A percentile compares a stretch with the other conserved stretches of the same genome.
These are phyloP conservation scores for Avicennia marina DNA, from an alignment of 257 asterid genomes.

Conservation along the genomic window DNA sequence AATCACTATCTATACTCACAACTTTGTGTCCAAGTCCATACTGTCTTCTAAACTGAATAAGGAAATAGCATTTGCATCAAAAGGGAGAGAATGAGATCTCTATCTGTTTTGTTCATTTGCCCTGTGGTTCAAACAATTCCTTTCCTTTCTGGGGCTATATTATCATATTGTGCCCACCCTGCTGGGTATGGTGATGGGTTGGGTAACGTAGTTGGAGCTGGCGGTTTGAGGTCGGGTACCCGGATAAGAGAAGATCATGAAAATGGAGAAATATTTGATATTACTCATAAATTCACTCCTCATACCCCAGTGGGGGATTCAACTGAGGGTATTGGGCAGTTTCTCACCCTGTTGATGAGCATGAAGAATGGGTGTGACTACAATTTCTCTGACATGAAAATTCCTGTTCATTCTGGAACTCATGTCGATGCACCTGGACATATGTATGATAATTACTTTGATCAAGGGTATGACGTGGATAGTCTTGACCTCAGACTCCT, in stretches of 20 bases:
- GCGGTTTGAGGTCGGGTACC: slow-evolving; percentile 32
- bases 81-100: slow-evolving; percentile 32
- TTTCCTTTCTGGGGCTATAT: slow-evolving; percentile 14
- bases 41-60: background rate
- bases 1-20: too few relatives aligned
- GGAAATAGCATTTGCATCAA: background rate
- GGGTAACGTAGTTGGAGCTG: slow-evolving; percentile 25
- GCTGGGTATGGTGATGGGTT: slow-evolving; percentile 38
- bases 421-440: slow-evolving; percentile 97
- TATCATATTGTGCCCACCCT: slow-evolving; percentile 45
- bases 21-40: too few relatives aligned
- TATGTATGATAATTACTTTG: slow-evolving; percentile 52
- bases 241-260: slow-evolving; percentile 40
- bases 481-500: slow-evolving; percentile 69
- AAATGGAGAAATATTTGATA: slow-evolving; percentile 54
- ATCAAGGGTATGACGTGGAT: slow-evolving; percentile 75
- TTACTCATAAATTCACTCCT: slow-evolving; percentile 61
- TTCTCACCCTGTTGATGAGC: slow-evolving; percentile 47
- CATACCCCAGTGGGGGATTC: slow-evolving; percentile 51
- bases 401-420: slow-evolving; percentile 72
- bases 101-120: slow-evolving; percentile 27
- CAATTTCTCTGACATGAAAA: slow-evolving; percentile 65
- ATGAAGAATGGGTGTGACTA: slow-evolving; percentile 86
- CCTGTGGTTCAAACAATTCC: slow-evolving; percentile 23
- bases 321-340: slow-evolving; percentile 48